phyloP scores from a whole-genome alignment of 192 early-diverging fungal genomes.

The Kickxella alabastrina region DNA sequence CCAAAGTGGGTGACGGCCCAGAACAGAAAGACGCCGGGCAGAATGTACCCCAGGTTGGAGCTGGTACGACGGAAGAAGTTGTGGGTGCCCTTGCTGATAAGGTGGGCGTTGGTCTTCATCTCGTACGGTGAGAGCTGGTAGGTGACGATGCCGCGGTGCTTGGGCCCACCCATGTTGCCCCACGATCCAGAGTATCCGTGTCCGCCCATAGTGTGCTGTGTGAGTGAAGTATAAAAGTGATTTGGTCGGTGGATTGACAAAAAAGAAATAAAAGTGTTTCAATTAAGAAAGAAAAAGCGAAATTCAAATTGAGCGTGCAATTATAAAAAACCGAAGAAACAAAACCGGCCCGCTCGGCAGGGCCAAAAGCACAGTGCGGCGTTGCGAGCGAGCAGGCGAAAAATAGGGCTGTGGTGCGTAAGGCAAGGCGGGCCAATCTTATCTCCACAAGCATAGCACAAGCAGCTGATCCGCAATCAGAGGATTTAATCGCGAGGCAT shows the following conservation, averaged over 20 bases:
- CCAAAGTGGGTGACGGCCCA: slow-evolving; percentile 39
- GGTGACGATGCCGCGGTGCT: slow-evolving; percentile 45
- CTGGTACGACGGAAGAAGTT: slow-evolving; percentile 45
- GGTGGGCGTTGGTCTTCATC: slow-evolving; percentile 46
- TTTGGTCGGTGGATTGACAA: not conserved
- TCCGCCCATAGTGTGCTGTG: slow-evolving; percentile 21
- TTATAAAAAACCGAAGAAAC: too few relatives aligned
- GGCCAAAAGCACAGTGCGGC: too few relatives aligned
- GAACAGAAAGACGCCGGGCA: slow-evolving; percentile 37
- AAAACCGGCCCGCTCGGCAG: too few relatives aligned
- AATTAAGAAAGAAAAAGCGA: not conserved
- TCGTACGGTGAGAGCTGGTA: slow-evolving; percentile 48
- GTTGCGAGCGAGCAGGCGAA: too few relatives aligned
- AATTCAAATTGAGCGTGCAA: too few relatives aligned
- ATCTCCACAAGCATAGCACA: too few relatives aligned
- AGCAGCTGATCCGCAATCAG: too few relatives aligned
- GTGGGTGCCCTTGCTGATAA: slow-evolving; percentile 45
- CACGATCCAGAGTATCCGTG: slow-evolving; percentile 47
- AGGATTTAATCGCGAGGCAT: too few relatives aligned
- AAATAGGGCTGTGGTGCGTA: too few relatives aligned
- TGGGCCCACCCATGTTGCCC: slow-evolving; percentile 44
- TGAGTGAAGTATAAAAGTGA: not conserved
- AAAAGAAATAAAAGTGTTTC: not conserved
- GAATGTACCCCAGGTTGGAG: slow-evolving; percentile 35
- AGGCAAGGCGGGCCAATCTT: too few relatives aligned